A percentile compares a stretch with the other conserved stretches of the same genome.
Evolutionary conservation across 176 grass and related monocot genomes (phyloP).

Genomic region (Guadua angustifolia): DNA sequence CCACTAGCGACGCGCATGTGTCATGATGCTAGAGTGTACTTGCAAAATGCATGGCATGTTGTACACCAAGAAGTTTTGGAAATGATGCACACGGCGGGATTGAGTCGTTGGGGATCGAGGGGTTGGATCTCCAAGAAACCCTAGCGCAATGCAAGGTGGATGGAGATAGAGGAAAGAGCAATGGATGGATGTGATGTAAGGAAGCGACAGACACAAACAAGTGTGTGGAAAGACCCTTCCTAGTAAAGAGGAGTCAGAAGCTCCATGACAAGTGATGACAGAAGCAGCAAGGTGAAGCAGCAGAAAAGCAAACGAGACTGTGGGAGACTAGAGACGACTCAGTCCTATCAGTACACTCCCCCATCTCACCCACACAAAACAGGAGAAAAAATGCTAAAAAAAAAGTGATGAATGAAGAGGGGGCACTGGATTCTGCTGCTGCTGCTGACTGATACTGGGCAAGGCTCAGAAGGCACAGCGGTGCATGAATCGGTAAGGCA

Average conservation of each 20-base stretch:
- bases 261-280: conserved; percentile 75
- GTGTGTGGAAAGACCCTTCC: conserved; percentile 82
- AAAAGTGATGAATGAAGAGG: neutral
- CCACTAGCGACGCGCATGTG: neutral
- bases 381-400: conserved; percentile 22
- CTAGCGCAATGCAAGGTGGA: conserved; percentile 35
- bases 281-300: conserved; percentile 43
- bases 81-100: conserved; percentile 45
- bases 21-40: conserved; percentile 25
- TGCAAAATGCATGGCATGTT: conserved; percentile 46
- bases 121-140: conserved; percentile 51
- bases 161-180: neutral
- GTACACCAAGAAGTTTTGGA: conserved; percentile 50
- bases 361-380: conserved; percentile 34
- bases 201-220: conserved; percentile 57
- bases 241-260: conserved; percentile 70
- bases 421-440: conserved; percentile 27
- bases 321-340: conserved; percentile 51
- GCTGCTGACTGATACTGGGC: conserved; percentile 14
- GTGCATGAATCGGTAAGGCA: conserved; percentile 48
- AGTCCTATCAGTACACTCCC: conserved; percentile 40
- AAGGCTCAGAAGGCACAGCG: conserved; percentile 38
- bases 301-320: conserved; percentile 57
- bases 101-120: neutral
- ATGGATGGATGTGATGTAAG: conserved; percentile 55